These are phyloP conservation scores for Mortierella sp. DNA, from an alignment of 371 early-diverging fungal genomes.

Conservation along the genomic window DNA sequence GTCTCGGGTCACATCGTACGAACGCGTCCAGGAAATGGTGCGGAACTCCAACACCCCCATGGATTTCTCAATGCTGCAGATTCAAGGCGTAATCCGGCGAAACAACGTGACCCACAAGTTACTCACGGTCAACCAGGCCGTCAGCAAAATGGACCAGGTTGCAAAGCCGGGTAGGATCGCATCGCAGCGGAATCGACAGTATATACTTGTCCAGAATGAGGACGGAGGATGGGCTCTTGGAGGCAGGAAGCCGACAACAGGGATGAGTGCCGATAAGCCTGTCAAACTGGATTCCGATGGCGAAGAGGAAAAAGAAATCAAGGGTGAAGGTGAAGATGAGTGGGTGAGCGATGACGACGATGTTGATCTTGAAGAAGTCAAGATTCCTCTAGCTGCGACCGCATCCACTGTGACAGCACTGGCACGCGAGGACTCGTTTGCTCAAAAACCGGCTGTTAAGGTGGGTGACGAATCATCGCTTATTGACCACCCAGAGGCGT, in stretches of 20 bases:
- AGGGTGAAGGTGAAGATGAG: conserved; percentile 51
- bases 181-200: conserved; percentile 82
- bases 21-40: conserved; percentile 80
- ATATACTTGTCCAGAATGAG: conserved; percentile 86
- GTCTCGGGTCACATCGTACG: conserved; percentile 84
- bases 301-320: conserved; percentile 15
- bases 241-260: conserved; percentile 45
- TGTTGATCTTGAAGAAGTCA: conserved; percentile 57
- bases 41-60: conserved; percentile 66
- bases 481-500: conserved; percentile 57
- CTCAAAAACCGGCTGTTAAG: background rate
- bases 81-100: conserved; percentile 83
- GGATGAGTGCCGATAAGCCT: conserved; percentile 41
- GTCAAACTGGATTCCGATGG: conserved; percentile 51
- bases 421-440: background rate
- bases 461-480: conserved; percentile 22
- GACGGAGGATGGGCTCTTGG: conserved; percentile 81
- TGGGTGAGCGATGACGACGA: conserved; percentile 54
- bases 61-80: conserved; percentile 93
- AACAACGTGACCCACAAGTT: conserved; percentile 88
- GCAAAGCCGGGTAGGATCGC: conserved; percentile 74
- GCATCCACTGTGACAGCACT: background rate
- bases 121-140: conserved; percentile 69
- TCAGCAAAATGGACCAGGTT: conserved; percentile 43
- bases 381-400: conserved; percentile 2